Base-by-base conservation (phyloP, 139 green algal genomes). In the Penium margaritaceum region DNA sequence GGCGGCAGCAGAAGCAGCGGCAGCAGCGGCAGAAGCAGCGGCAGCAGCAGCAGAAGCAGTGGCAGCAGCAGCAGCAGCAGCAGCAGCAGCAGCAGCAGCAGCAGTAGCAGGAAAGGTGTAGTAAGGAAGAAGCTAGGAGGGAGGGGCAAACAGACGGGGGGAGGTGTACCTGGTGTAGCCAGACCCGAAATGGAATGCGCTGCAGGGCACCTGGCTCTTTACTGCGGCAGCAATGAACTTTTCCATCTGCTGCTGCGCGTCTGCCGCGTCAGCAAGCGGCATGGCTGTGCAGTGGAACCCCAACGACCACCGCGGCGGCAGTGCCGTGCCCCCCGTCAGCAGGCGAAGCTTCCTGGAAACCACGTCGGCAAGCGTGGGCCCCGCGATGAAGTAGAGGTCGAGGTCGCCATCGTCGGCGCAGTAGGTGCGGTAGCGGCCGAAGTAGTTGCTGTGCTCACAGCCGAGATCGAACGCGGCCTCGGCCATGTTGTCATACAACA, bases 381-480 rank as follows among this genome's bases (percentile, higher is more conserved):
- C 70, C 34, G 72, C 34, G 12, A 71, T 33, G 32, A 77, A 24
- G n/a, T 77, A 77, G 14, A 64, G 38, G 46, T 77, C 70, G 19
- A 77, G 35, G 33, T 77, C 70, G 15, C 70, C 70, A 36, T 71
- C 46, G 19, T 55, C 36, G 21, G 55, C 70, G 17, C 43, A 34
- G 43, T 71, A 77, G 9, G 35, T 30, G 2, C 70, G 34, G 35
- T 71, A 77, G 12, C 34, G 57, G 19, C 70, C 70, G 41, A 64
- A 77, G 46, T 77, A 77, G 37, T 77, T 77, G 70, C 58, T 77
- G 63, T 77, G 60, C 63, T 77, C 70, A 33, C 70, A 77, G n/a
- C 70, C 70, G n/a, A 77, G 39, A n/a, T 77, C 70, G 33, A 77
- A 71, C 32, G 63, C 19, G n/a, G n/a, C n/a, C 12, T 29, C 44